A percentile compares a stretch with the other conserved stretches of the same genome.
Evolutionary conservation across 441 rosid genomes (phyloP).

Genomic region (Metrosideros polymorpha): DNA sequence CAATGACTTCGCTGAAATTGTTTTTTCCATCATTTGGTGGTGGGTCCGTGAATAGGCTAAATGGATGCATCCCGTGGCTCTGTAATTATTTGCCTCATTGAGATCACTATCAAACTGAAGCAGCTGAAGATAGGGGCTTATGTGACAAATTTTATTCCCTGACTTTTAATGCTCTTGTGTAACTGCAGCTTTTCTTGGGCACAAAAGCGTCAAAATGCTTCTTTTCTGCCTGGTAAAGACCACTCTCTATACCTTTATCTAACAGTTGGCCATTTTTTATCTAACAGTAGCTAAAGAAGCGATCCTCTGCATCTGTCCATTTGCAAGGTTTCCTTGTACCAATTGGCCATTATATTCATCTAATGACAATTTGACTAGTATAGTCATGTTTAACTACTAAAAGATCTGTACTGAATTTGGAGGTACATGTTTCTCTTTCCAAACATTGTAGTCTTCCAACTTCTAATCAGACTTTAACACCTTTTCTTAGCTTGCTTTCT

Average conservation of each 20-base stretch:
- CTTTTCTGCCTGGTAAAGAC: conserved; percentile 40
- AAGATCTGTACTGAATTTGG: background rate
- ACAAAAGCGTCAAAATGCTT: conserved; percentile 31
- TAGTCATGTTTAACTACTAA: background rate
- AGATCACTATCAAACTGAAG: background rate
- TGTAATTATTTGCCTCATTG: background rate
- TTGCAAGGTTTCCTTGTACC: background rate
- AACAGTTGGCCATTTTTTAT: background rate
- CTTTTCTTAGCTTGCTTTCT: background rate
- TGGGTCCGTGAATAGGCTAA: background rate
- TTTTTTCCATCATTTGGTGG: background rate
- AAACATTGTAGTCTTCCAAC: background rate
- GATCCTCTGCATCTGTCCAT: background rate
- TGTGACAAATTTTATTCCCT: background rate
- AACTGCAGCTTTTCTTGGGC: conserved; percentile 59
- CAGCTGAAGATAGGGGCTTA: background rate
- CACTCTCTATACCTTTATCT: background rate
- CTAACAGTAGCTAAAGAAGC: background rate
- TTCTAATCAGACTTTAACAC: background rate
- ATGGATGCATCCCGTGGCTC: background rate
- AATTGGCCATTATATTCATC: background rate
- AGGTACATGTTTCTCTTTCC: background rate
- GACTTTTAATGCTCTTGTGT: background rate
- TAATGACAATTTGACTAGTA: background rate
- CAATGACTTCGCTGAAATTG: background rate